Percentiles rank a stretch among this genome's conserved stretches.
These are phyloP conservation scores for Croton setiger DNA, from an alignment of 441 rosid genomes.

Conservation along the genomic window DNA sequence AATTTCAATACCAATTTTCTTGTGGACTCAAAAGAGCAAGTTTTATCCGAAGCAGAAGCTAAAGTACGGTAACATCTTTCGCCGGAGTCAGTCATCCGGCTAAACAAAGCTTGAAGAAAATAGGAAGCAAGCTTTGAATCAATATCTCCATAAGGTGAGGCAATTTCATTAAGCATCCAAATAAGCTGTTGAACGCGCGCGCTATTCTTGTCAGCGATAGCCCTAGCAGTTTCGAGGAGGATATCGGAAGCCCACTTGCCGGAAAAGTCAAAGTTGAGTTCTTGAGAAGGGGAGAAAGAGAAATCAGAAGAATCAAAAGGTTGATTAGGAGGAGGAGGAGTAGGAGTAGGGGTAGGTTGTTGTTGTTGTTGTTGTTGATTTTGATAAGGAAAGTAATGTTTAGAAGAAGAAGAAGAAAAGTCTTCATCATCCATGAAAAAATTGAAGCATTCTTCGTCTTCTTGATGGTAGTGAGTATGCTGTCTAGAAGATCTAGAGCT, in stretches of 20 bases:
- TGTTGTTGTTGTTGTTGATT: conserved; percentile 24
- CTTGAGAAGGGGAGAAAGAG: conserved; percentile 48
- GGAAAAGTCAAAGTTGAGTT: conserved; percentile 61
- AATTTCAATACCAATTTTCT: conserved; percentile 73
- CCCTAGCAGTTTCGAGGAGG: conserved; percentile 71
- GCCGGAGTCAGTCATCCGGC: conserved; percentile 81
- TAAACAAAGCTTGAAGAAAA: conserved; percentile 84
- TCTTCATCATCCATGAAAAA: conserved; percentile 98
- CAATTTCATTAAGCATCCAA: conserved; percentile 89
- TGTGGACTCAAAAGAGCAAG: conserved; percentile 71
- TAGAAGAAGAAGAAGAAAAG: conserved; percentile 90
- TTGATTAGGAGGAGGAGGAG: conserved; percentile 30
- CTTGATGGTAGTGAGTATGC: conserved; percentile 36
- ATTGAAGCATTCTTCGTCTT: conserved; percentile 91
- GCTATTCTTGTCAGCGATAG: conserved; percentile 56
- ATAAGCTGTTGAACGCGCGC: conserved; percentile 66
- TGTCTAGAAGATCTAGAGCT: conserved; percentile 74
- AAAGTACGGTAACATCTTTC: conserved; percentile 54
- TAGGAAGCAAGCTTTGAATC: conserved; percentile 79
- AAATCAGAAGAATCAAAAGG: conserved; percentile 44
- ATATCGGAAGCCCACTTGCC: conserved; percentile 61
- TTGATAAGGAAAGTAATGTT: conserved; percentile 36
- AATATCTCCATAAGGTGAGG: conserved; percentile 80
- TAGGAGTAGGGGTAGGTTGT: conserved; percentile 30
- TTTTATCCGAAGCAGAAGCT: conserved; percentile 57